Base-by-base conservation (phyloP, 495 filamentous ascomycete genomes). In the Parathielavia hyrcaniae region DNA sequence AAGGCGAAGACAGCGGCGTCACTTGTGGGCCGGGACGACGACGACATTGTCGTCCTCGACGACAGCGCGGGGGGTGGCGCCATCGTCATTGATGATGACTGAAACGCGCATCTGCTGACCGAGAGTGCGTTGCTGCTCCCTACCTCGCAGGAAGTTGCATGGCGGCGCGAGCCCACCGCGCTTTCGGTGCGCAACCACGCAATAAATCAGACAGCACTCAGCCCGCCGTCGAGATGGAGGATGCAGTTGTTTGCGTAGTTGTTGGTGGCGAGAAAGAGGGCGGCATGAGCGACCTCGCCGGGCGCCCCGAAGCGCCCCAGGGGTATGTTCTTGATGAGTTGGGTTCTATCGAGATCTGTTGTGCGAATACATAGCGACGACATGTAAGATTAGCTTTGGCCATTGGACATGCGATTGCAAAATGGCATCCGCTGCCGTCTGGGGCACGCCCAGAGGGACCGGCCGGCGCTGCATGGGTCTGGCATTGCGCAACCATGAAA, bases 221-320 rank as follows among this genome's bases (percentile, higher is more conserved):
- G 64, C 1, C 90, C 90, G 17, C 90, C 90, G 67, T 95, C 90
- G n/a, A 95, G 76, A 64, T 89, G 91, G 10, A 95, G 76, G 26
- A 91, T 79, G 71, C 88, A 91, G 55, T 91, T 91, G 65, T 91
- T 90, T 10, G 88, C 85, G 67, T 91, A 95, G 45, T 81, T 67
- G 69, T 90, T 93, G 32, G 74, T 76, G n/a, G 82, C 85, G 17
- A 95, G 79, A 69, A 93, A 95, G 32, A 83, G 69, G 44, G 84
- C 89, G 47, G 89, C 89, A 58, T 90, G 85, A n/a, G 89, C 89
- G 30, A 95, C 78, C 63, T 95, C 90, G 5, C 79, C 74, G 13
- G 79, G 70, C 9, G 76, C 69, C 12, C 89, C 90, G 60, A 90
- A 83, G 11, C 88, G 81, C n/a, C 74, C 69, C n/a, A 86, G 62